phyloP scores from a whole-genome alignment of 306 rosid genomes.

The Ziziphus jujuba region DNA sequence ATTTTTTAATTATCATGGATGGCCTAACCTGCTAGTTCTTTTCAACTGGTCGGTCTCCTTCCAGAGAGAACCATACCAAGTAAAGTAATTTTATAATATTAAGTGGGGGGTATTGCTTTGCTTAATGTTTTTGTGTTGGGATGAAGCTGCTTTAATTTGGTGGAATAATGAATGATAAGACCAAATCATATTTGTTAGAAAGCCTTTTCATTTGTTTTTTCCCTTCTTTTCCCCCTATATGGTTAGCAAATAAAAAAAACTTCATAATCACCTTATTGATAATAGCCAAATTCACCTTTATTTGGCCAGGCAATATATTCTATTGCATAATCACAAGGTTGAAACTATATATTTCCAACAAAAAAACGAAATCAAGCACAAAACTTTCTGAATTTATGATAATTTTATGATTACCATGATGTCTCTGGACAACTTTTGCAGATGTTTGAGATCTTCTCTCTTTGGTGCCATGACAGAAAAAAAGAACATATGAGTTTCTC shows the following conservation, averaged over 20 bases:
- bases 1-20: background rate
- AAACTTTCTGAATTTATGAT: no score
- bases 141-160: no score
- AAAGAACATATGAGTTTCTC: no score
- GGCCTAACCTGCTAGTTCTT: constrained; percentile 19
- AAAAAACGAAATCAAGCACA: no score
- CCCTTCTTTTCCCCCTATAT: constrained; percentile 10
- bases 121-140: constrained; percentile 13
- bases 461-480: no score
- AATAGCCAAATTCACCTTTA: constrained; percentile 12
- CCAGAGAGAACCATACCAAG: constrained; percentile 23
- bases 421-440: no score
- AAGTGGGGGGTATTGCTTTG: no score
- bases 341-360: background rate
- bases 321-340: background rate
- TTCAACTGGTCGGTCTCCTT: constrained; percentile 27
- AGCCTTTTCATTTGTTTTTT: background rate
- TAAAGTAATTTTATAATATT: no score
- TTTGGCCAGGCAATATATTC: constrained; percentile 2
- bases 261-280: constrained; percentile 9
- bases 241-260: constrained; percentile 30
- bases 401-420: no score
- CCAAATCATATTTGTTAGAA: constrained; percentile 34
- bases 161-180: background rate
- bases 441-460: no score